phyloP scores from a whole-genome alignment of 2,329 filamentous ascomycete genomes.

The Chaetomium olivaceum region DNA sequence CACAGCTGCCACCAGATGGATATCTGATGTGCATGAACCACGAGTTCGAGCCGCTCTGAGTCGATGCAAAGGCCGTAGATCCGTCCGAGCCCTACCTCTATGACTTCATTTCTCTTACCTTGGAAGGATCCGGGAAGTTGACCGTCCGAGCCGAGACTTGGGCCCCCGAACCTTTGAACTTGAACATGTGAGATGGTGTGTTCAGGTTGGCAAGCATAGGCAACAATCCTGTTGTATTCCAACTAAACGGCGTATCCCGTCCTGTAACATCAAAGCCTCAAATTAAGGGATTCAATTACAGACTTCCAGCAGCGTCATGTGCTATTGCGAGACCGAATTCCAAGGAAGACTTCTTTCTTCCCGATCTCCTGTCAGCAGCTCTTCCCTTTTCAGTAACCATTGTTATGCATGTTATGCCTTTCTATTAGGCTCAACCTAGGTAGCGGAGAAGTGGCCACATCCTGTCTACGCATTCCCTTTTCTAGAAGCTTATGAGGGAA shows the following conservation, averaged over 20 bases:
- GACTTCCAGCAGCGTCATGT: background rate
- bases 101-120: background rate
- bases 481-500: slow-evolving; percentile 30
- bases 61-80: background rate
- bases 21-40: slow-evolving; percentile 1
- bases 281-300: slow-evolving; percentile 17
- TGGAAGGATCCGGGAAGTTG: background rate
- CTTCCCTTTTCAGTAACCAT: background rate
- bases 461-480: slow-evolving; percentile 24
- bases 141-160: background rate
- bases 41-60: background rate
- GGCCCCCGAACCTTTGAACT: background rate
- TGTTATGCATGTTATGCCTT: slow-evolving; percentile 7
- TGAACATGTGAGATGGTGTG: too few relatives aligned
- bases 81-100: background rate
- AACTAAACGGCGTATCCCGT: background rate
- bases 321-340: background rate
- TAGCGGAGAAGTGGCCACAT: slow-evolving; percentile 5
- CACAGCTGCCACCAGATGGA: background rate
- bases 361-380: background rate
- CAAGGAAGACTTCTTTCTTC: background rate
- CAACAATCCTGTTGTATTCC: too few relatives aligned
- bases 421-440: background rate
- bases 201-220: too few relatives aligned
- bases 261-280: slow-evolving; percentile 16